Base-by-base conservation (phyloP, 2,329 filamentous ascomycete species). In the Colletotrichum acutatum region DNA sequence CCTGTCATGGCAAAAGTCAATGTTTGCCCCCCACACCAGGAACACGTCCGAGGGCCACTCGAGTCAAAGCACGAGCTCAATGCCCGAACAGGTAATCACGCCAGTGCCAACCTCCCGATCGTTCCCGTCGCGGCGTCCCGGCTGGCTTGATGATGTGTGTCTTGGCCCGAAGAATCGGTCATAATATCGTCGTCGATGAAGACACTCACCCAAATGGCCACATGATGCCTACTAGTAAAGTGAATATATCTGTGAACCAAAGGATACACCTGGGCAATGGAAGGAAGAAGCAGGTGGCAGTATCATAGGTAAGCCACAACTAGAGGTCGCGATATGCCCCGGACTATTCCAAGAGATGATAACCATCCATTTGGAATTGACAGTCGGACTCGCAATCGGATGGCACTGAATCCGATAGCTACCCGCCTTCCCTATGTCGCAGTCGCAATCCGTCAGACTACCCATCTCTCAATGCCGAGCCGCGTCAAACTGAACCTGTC, bases 11-110 rank as follows among this genome's bases (percentile, higher is more conserved):
- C 32, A 42, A 63, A 59, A 60, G 59, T 62, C 66, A 56, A 58
- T 28, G 59, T 60, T n/a, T 14, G 14, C 16, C 59, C 53, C 14
- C 24, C 14, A 1, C 42, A 5, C 52, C 24, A 28, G 52, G 22
- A 60, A 60, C 60, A 34, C 49, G 66, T 70, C 66, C 60, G 70
- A 53, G 70, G 26, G 32, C 42, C 34, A 42, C 14, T 54, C 54
- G 60, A 34, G 70, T 56, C 69, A 30, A 59, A 59, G 69, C 60
- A 56, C 70, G 56, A 72, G 22, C 59, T 72, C 66, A 28, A 56
- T 69, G 42, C 70, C 46, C 12, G 11, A 28, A 53, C 22, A 14
- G 49, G 52, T 22, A 26, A 19, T 11, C 32, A 7, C 3, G 28
- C 46, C 61, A 22, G 26, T 26, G 46, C 6, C 7, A n/a, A n/a